Evolutionary conservation across 2,329 filamentous ascomycete genomes (phyloP).

Genomic region (Parafenestella ontariensis): DNA sequence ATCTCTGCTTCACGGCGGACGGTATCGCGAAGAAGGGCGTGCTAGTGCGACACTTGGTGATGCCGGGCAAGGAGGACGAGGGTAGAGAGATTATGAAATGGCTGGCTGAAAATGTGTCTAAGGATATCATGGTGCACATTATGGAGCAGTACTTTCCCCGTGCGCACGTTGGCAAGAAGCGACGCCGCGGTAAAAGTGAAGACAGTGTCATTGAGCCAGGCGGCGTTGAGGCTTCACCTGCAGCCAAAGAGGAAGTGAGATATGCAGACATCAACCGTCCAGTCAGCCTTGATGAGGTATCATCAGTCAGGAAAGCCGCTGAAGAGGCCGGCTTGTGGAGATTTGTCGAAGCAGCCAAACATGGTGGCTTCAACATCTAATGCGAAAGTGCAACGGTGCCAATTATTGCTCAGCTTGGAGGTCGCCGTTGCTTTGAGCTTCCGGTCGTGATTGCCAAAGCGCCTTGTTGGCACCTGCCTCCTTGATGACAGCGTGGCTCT

Average conservation of each 20-base stretch:
- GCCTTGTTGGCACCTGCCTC: background rate
- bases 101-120: constrained; percentile 74
- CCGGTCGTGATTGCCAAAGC: background rate
- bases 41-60: constrained; percentile 79
- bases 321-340: constrained; percentile 77
- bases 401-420: background rate
- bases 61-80: constrained; percentile 81
- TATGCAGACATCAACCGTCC: constrained; percentile 83
- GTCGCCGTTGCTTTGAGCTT: background rate
- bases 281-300: constrained; percentile 70
- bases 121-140: constrained; percentile 80
- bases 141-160: constrained; percentile 89
- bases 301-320: constrained; percentile 70
- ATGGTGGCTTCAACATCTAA: constrained; percentile 62
- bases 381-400: background rate
- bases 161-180: constrained; percentile 79
- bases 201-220: constrained; percentile 40
- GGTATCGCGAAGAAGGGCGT: constrained; percentile 81
- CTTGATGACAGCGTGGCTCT: background rate
- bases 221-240: constrained; percentile 26
- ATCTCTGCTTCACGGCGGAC: constrained; percentile 81
- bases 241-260: constrained; percentile 58
- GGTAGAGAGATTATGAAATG: constrained; percentile 77
- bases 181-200: constrained; percentile 35
- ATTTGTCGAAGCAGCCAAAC: constrained; percentile 71